Percentiles rank a stretch among this genome's conserved stretches.
Evolutionary conservation across 2,329 filamentous ascomycete genomes (phyloP).

Genomic region (Arthrobotrys musiformis): DNA sequence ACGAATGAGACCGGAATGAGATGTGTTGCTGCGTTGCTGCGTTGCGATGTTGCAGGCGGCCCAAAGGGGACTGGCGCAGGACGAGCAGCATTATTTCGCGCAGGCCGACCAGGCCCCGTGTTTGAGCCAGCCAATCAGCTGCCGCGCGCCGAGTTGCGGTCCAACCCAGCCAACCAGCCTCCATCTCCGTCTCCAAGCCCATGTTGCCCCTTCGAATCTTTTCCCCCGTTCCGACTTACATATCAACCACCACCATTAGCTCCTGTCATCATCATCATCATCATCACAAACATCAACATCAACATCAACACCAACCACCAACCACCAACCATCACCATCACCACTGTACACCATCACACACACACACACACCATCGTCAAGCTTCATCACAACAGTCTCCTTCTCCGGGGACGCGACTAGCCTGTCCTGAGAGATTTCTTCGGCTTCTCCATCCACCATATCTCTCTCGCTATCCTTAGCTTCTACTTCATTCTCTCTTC

Average conservation of each 20-base stretch:
- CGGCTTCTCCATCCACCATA: constrained; percentile 41
- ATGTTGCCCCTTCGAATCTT: neutral
- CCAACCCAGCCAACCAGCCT: constrained; percentile 20
- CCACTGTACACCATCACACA: no score
- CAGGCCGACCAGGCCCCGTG: neutral
- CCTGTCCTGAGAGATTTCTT: constrained; percentile 8
- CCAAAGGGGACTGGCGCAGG: neutral
- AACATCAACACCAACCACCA: no score
- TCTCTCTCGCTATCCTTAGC: neutral
- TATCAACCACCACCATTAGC: neutral
- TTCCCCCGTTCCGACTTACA: neutral
- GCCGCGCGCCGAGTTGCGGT: constrained; percentile 44
- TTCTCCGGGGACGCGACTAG: neutral
- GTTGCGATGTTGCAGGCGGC: neutral
- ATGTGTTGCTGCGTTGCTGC: neutral
- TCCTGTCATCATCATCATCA: neutral
- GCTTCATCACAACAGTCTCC: neutral
- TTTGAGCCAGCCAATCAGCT: constrained; percentile 36
- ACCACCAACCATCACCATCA: no score
- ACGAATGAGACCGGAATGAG: neutral
- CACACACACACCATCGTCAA: no score
- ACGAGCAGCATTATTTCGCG: constrained; percentile 43
- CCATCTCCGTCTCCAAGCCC: neutral
- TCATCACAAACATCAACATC: neutral
- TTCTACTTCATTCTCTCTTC: neutral